Base-by-base conservation (phyloP, 176 grass and related monocot genomes). In the Stipa capillata region DNA sequence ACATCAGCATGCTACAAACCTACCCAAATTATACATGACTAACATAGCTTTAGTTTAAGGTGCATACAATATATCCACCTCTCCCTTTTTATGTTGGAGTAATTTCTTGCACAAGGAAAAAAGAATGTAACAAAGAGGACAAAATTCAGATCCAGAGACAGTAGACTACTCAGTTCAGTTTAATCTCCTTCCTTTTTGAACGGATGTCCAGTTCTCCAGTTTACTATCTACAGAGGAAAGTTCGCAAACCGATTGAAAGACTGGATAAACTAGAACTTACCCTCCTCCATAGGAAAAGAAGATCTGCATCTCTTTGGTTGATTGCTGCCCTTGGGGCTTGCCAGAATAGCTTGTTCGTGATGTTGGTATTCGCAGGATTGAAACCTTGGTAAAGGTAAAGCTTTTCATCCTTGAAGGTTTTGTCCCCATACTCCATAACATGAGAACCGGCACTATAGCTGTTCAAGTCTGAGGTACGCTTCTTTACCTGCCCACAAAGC, bases 361-460 rank as follows among this genome's bases (percentile, higher is more conserved):
- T 59, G 36, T 98, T 90, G 8, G 64, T 77, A 74, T 87, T 98
- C 61, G 69, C 76, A 79, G 90, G 96, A 73, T 94, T 52, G 16
- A 93, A 98, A 48, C 96, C 92, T 86, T 98, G 96, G 84, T 93
- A 98, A 17, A 94, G 80, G 58, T 92, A 98, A 63, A 94, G 79
- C 77, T 89, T 93, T 43, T 98, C 90, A 13, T 72, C 42, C 72
- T 93, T 98, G 77, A 94, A 87, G 65, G 81, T 80, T 68, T 60
- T 94, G 45, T 98, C 95, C 17, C 95, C 95, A 49, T 92, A 98
- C 54, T 98, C 95, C 95, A 98, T 98, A 40, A 94, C 95, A 73
- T 94, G 92, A 42, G 95, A 98, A 3, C 95, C 95, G 13, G 28
- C 57, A 24, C 16, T 65, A 47, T 77, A 84, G 42, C 23, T 56